These are phyloP conservation scores for Bipolaris gigantea DNA, from an alignment of 2,329 filamentous ascomycete species.

Conservation along the genomic window DNA sequence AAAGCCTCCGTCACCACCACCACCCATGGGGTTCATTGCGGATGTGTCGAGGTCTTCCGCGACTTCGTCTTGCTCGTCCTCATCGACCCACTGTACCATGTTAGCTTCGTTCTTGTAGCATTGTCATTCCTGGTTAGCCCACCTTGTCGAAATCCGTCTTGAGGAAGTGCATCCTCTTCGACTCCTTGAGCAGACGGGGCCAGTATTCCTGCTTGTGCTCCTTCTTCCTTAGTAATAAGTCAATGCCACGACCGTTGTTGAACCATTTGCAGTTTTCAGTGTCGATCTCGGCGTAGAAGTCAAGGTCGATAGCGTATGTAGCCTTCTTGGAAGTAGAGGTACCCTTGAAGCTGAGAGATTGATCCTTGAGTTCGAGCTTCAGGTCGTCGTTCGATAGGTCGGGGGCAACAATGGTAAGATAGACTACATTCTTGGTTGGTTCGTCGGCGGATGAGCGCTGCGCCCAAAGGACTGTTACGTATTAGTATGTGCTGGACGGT, in stretches of 20 bases:
- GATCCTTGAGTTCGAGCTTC: conserved; percentile 71
- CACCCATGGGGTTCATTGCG: conserved; percentile 57
- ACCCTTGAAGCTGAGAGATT: conserved; percentile 81
- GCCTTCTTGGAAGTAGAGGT: conserved; percentile 81
- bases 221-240: conserved; percentile 96
- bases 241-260: conserved; percentile 85
- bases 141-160: conserved; percentile 99
- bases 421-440: conserved; percentile 88
- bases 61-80: conserved; percentile 95
- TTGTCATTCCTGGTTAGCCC: conserved; percentile 27
- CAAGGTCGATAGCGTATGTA: conserved; percentile 81
- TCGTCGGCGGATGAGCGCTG: conserved; percentile 87
- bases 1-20: conserved; percentile 66
- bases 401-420: conserved; percentile 85
- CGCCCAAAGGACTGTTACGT: conserved; percentile 82
- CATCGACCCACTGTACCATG: conserved; percentile 76
- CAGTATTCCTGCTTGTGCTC: conserved; percentile 92
- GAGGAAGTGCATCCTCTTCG: conserved; percentile 88
- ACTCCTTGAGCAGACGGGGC: conserved; percentile 90
- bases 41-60: conserved; percentile 69
- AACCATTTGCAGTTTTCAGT: conserved; percentile 78
- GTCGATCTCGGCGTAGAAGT: conserved; percentile 91
- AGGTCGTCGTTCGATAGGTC: conserved; percentile 77
- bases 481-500: conserved; percentile 21
- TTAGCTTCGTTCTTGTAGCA: conserved; percentile 21